These are phyloP conservation scores for Actinomucor elegans DNA, from an alignment of 371 early-diverging fungal genomes.

Conservation along the genomic window DNA sequence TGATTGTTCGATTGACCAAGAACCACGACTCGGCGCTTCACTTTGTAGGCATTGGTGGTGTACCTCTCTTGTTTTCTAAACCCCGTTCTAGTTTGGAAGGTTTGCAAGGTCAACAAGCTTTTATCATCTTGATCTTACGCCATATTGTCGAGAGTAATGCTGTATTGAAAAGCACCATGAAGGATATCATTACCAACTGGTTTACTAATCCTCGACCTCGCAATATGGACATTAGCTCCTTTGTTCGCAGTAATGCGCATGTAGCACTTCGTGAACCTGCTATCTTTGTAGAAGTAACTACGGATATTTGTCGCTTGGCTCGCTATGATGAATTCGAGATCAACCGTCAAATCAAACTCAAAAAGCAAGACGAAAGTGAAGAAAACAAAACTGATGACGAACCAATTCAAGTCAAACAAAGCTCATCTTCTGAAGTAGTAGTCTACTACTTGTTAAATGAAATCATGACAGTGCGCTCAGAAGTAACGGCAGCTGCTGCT, in stretches of 20 bases:
- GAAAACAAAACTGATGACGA: not conserved
- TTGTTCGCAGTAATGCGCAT: conserved; percentile 71
- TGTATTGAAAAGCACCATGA: conserved; percentile 72
- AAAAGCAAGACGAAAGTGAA: conserved; percentile 8
- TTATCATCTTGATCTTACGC: conserved; percentile 81
- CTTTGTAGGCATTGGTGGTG: conserved; percentile 70
- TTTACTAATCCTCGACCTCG: conserved; percentile 71
- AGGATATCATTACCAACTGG: conserved; percentile 74
- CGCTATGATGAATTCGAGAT: conserved; percentile 59
- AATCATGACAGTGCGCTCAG: conserved; percentile 26
- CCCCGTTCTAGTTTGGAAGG: conserved; percentile 50
- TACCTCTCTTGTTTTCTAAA: conserved; percentile 59
- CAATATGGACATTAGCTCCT: conserved; percentile 69
- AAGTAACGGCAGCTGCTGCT: conserved; percentile 11
- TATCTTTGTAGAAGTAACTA: conserved; percentile 68
- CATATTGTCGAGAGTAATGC: conserved; percentile 80
- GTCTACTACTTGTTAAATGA: conserved; percentile 42
- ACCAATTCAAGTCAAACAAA: not conserved
- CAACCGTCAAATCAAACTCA: conserved; percentile 52
- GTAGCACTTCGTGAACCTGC: conserved; percentile 75
- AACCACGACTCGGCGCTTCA: conserved; percentile 57
- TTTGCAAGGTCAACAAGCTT: conserved; percentile 71
- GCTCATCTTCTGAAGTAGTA: conserved; percentile 29
- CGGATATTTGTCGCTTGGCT: conserved; percentile 66
- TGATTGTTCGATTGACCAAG: conserved; percentile 82